Conservation (phyloP, 2,329 filamentous ascomycete genomes). For the Colletotrichum tanaceti region DNA sequence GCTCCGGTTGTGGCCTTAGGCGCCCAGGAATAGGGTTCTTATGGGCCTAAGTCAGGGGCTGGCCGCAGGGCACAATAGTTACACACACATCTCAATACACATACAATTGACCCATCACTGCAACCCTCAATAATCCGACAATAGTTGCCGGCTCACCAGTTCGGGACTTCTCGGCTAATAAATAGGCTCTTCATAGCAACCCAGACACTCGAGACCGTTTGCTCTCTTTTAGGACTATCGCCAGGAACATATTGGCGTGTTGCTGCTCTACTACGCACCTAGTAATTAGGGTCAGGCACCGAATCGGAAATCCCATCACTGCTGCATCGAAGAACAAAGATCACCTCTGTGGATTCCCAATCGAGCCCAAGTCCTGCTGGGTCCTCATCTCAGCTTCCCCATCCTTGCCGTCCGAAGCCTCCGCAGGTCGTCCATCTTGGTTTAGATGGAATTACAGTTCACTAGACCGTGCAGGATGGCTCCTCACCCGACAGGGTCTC, state of each 20-base stretch:
- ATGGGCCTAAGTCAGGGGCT: too few relatives aligned
- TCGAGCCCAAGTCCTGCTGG: neutral
- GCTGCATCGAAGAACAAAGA: neutral
- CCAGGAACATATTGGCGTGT: neutral
- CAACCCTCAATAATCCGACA: too few relatives aligned
- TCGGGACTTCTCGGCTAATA: too few relatives aligned
- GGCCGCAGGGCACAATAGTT: too few relatives aligned
- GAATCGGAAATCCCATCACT: neutral
- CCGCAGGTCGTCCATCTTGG: neutral
- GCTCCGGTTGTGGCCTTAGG: too few relatives aligned
- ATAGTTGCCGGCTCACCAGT: neutral
- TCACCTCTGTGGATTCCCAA: neutral
- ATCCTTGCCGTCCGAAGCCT: neutral
- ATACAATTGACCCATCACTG: too few relatives aligned
- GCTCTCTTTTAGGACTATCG: neutral
- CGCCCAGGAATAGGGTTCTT: too few relatives aligned
- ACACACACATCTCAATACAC: too few relatives aligned
- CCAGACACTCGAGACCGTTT: neutral
- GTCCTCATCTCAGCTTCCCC: neutral
- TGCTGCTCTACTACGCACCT: too few relatives aligned
- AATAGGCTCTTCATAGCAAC: too few relatives aligned
- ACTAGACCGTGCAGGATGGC: conserved; percentile 6
- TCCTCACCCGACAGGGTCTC: neutral
- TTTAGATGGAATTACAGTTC: neutral
- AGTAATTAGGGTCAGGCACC: neutral